Base-by-base conservation (phyloP, 192 early-diverging fungal genomes). In the Gaertneriomyces sp. region DNA sequence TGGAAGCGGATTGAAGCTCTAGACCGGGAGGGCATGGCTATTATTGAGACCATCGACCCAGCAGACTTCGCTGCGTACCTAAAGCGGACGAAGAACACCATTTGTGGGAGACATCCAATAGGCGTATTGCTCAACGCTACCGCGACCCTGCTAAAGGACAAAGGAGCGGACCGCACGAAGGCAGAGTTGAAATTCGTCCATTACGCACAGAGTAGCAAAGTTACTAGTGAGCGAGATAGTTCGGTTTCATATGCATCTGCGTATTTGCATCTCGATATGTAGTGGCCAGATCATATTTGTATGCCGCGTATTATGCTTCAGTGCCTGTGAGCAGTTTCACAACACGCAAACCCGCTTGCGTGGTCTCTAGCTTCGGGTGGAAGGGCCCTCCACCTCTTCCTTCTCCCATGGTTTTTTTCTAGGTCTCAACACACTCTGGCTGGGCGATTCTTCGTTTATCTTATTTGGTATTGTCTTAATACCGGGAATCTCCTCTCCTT, bases 31-130 rank as follows among this genome's bases (percentile, higher is more conserved):
- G 96, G 89, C 4, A 98, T 98, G 89, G 60, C 73, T 6, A 67
- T 75, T 7, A 91, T 98, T 62, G 89, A 89, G 52, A 71, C 47
- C 0, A 47, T 88, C 42, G 78, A 85, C 54, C 81, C 87, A 52
- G 58, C 53, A 1, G 81, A 39, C 1, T 97, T 95, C 69, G 56
- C 69, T 8, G 61, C 67, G 40, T 98, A 98, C 64, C 73, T 98
- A 17, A 60, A 78, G 39, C 65, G 73, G 45, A 96, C 95, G 1
- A 64, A 80, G 38, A 98, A 98, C 68, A 98, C 96, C 0, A 95
- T 98, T 44, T 98, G 96, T 74, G 96, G 96, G 19, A 76, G 93
- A 42, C 89, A 95, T 66, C 92, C 94, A 0, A 93, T 98, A 58
- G 82, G 83, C 0, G 85, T 98, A 11, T 70, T 96, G 12, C 57